These are phyloP conservation scores for Phytophthora melonis DNA, from an alignment of 352 stramenopile genomes.

Conservation along the genomic window DNA sequence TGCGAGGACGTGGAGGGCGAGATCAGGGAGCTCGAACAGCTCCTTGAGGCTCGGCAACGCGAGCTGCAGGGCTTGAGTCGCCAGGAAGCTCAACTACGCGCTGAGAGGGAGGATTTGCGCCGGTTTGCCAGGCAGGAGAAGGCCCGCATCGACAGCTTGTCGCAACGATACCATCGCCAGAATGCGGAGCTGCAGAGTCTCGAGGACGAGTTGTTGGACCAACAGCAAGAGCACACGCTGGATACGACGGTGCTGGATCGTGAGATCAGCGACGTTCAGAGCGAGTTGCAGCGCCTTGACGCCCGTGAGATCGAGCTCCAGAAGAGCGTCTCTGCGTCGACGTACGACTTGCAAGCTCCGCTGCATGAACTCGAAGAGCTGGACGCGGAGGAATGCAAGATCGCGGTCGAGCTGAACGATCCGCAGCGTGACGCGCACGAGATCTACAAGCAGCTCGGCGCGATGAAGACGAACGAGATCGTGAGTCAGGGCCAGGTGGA, in stretches of 20 bases:
- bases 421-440: background rate
- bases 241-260: constrained; percentile 76
- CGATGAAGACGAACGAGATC: background rate
- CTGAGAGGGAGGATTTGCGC: constrained; percentile 43
- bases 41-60: constrained; percentile 46
- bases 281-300: constrained; percentile 39
- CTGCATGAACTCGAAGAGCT: constrained; percentile 58
- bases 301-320: constrained; percentile 57
- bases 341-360: constrained; percentile 58
- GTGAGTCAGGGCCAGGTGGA: background rate
- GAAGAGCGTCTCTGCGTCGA: constrained; percentile 52
- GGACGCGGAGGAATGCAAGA: constrained; percentile 24
- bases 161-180: constrained; percentile 52
- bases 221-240: constrained; percentile 60
- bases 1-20: constrained; percentile 67
- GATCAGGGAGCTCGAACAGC: constrained; percentile 57
- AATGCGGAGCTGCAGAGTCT: constrained; percentile 57
- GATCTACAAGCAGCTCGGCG: background rate
- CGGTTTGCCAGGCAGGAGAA: constrained; percentile 42
- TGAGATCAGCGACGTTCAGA: constrained; percentile 52
- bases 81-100: constrained; percentile 50
- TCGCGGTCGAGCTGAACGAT: background rate
- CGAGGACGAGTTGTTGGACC: constrained; percentile 66
- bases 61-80: constrained; percentile 50
- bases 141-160: constrained; percentile 55